Evolutionary conservation across 495 filamentous ascomycete species (phyloP), one percentile per base, ranked within the genome.

Genomic region (Aspergillus bridgeri): DNA sequence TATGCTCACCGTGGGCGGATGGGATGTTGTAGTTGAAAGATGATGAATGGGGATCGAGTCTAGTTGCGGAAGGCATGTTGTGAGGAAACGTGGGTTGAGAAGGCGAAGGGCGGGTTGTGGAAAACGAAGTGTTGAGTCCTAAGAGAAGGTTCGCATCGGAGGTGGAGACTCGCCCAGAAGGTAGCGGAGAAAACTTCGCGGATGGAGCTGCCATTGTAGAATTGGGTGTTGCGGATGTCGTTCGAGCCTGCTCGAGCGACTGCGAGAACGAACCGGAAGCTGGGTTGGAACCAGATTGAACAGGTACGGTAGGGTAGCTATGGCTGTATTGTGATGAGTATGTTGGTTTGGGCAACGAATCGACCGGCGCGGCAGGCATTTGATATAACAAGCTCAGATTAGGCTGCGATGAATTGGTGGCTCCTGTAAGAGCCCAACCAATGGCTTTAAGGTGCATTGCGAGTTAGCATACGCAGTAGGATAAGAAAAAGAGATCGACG

Each of bases 361-460:
- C 64, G 0, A 56, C 19, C 5, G 68, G 70, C 3, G 63, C 58
- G 8, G 69, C 70, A 7, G 75, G 74, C 67, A 75, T 83, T 56
- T 89, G 83, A 63, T 88, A 91, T 44, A 91, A 76, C 45, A 90
- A 74, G 48, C 89, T 91, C 3, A 92, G 72, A 64, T 87, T 91
- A 0, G 88, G 85, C 61, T 87, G 90, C 6, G 89, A 87, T 18
- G 89, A 92, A 64, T 92, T 89, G 23, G 87, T 91, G 15, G 87
- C 90, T 47, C 89, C 89, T 3, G 89, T 90, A 19, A 92, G 79
- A 33, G 89, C 88, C 82, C 85, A 91, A 15, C 87, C 89, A 52
- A 91, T 84, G 3, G 88, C 86, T 76, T n/a, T 69, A 57, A 23
- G 63, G 66, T 45, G 69, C 3, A 76, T 74, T 54, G 71, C 77